These are phyloP conservation scores for Venturia effusa DNA, from an alignment of 2,329 filamentous ascomycete species.

Conservation along the genomic window DNA sequence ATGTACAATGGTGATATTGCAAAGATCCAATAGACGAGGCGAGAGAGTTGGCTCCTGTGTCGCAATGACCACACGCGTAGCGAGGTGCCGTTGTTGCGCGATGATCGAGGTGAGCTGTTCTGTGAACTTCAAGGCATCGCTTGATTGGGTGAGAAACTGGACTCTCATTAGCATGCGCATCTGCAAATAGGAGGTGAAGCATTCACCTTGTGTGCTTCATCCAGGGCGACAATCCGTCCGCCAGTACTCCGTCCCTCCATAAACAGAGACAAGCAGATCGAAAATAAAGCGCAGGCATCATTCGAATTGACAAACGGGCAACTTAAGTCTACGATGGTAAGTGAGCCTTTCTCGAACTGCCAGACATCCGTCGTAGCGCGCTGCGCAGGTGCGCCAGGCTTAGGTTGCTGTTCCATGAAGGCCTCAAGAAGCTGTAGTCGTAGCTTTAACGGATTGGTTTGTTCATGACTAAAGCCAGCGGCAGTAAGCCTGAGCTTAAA, in stretches of 20 bases:
- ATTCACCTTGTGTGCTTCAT: slow-evolving; percentile 63
- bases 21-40: slow-evolving; percentile 57
- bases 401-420: slow-evolving; percentile 36
- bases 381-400: slow-evolving; percentile 18
- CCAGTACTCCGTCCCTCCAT: slow-evolving; percentile 38
- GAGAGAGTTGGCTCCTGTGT: slow-evolving; percentile 70
- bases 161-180: background rate
- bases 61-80: slow-evolving; percentile 55
- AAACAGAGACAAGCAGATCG: slow-evolving; percentile 58
- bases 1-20: slow-evolving; percentile 61
- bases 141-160: slow-evolving; percentile 27
- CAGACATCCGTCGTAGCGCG: slow-evolving; percentile 14
- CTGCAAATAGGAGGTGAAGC: background rate
- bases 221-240: slow-evolving; percentile 54
- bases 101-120: slow-evolving; percentile 52
- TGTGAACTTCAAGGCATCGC: slow-evolving; percentile 48
- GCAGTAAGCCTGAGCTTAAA: slow-evolving; percentile 33
- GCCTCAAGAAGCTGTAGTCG: slow-evolving; percentile 53
- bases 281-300: slow-evolving; percentile 61
- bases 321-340: slow-evolving; percentile 62
- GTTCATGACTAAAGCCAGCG: slow-evolving; percentile 34
- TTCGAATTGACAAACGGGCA: slow-evolving; percentile 59
- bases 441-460: slow-evolving; percentile 46
- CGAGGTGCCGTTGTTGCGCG: slow-evolving; percentile 60
- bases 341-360: slow-evolving; percentile 31